phyloP scores from a whole-genome alignment of 768 basidiomycete species.

The Suillus ampliporus region DNA sequence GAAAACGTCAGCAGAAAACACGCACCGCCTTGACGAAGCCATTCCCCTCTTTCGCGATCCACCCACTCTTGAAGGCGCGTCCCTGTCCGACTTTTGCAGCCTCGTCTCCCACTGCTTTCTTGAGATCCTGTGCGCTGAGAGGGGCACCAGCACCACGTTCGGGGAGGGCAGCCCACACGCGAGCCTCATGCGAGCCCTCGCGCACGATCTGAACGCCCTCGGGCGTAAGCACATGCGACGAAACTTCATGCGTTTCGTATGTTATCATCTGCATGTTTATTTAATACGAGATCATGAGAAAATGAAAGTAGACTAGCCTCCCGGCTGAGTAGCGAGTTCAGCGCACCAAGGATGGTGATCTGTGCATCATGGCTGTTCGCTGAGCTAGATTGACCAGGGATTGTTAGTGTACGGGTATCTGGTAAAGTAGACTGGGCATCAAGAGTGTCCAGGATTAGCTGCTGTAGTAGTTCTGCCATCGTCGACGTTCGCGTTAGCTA shows the following conservation, averaged over 20 bases:
- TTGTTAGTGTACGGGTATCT: conserved; percentile 70
- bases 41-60: conserved; percentile 91
- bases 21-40: conserved; percentile 87
- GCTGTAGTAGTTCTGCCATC: conserved; percentile 83
- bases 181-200: conserved; percentile 92
- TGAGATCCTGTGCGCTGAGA: conserved; percentile 69
- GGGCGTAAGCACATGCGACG: conserved; percentile 73
- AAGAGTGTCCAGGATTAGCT: conserved; percentile 77
- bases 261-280: conserved; percentile 70
- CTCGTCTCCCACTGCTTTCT: conserved; percentile 82
- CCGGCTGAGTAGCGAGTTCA: conserved; percentile 88
- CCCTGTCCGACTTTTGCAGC: conserved; percentile 93
- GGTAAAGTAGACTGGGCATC: conserved; percentile 57
- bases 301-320: conserved; percentile 58
- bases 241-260: conserved; percentile 78
- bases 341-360: conserved; percentile 82
- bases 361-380: conserved; percentile 79
- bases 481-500: conserved; percentile 16
- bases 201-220: conserved; percentile 84
- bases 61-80: conserved; percentile 95
- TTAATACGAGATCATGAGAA: conserved; percentile 17
- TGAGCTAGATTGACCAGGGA: conserved; percentile 65
- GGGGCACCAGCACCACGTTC: conserved; percentile 71
- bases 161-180: conserved; percentile 89
- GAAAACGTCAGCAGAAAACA: conserved; percentile 19